These are phyloP conservation scores for sunflower (Helianthus annuus) DNA, from an alignment of 129 eudicot species.

Conservation along the genomic window DNA sequence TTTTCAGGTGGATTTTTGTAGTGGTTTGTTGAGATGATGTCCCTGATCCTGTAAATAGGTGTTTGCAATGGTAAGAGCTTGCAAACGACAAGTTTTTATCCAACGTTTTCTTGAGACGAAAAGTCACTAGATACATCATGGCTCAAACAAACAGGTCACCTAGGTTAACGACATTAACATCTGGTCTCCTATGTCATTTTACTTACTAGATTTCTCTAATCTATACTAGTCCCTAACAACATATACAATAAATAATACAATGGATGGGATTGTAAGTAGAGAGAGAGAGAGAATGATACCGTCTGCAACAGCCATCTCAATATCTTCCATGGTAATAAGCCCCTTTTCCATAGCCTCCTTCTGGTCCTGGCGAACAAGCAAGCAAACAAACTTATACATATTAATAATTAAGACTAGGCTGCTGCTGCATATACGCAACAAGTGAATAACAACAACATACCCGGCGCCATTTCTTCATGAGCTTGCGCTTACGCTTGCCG, in stretches of 20 bases:
- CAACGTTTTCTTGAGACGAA: too few relatives aligned
- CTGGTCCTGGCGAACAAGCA: conserved; percentile 55
- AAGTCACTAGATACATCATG: too few relatives aligned
- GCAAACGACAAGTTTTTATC: too few relatives aligned
- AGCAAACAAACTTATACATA: neutral
- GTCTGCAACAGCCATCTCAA: conserved; percentile 90
- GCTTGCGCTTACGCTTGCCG: conserved; percentile 94
- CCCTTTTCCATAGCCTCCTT: conserved; percentile 89
- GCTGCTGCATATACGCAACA: neutral
- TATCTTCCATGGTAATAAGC: conserved; percentile 78
- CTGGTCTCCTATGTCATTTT: neutral
- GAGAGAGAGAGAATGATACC: conserved; percentile 31
- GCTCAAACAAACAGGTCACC: neutral
- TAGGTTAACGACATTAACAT: neutral
- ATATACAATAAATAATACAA: too few relatives aligned
- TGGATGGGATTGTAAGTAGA: neutral
- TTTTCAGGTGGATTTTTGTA: conserved; percentile 64
- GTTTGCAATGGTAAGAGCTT: conserved; percentile 5
- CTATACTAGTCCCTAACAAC: too few relatives aligned
- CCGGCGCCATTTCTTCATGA: conserved; percentile 91
- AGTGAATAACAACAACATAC: conserved; percentile 20
- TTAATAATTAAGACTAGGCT: neutral
- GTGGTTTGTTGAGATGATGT: conserved; percentile 44
- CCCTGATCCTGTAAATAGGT: conserved; percentile 31
- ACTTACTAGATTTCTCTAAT: too few relatives aligned